These are phyloP conservation scores for Kluyveromyces wickerhamii DNA, from an alignment of 805 yeast genomes.

Conservation along the genomic window DNA sequence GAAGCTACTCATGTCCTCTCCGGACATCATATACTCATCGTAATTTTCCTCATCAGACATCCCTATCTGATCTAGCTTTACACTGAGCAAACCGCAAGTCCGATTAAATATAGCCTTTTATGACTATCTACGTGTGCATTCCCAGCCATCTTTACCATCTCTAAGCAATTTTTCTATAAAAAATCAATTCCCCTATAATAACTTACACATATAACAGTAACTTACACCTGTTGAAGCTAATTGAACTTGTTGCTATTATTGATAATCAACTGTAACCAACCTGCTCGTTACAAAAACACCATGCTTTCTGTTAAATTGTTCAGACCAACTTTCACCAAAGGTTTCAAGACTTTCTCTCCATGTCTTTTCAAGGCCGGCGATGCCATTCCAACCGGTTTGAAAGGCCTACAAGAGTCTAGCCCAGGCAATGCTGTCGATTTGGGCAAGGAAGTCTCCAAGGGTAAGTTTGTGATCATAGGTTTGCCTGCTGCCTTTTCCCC, in stretches of 20 bases:
- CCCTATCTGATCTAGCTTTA: neutral
- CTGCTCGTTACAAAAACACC: neutral
- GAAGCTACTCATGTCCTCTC: slow-evolving; percentile 18
- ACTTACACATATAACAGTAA: too few relatives aligned
- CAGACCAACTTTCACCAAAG: slow-evolving; percentile 10
- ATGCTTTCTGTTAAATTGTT: slow-evolving; percentile 6
- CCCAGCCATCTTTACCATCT: too few relatives aligned
- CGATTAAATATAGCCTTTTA: too few relatives aligned
- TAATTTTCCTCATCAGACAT: slow-evolving; percentile 21
- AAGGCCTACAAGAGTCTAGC: slow-evolving; percentile 48
- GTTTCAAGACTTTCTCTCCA: slow-evolving; percentile 21
- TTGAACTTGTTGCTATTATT: too few relatives aligned
- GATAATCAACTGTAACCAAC: too few relatives aligned
- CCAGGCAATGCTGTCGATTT: slow-evolving; percentile 58
- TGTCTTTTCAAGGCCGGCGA: slow-evolving; percentile 47
- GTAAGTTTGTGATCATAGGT: slow-evolving; percentile 49
- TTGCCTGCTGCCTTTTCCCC: slow-evolving; percentile 87
- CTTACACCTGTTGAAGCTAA: too few relatives aligned
- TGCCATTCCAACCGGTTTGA: slow-evolving; percentile 44
- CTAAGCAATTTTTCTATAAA: too few relatives aligned
- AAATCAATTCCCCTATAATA: too few relatives aligned
- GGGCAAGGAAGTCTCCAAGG: slow-evolving; percentile 38
- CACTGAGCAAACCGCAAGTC: too few relatives aligned
- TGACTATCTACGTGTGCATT: too few relatives aligned
- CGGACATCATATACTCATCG: slow-evolving; percentile 28